Percentiles rank a stretch among this genome's conserved stretches.
These are phyloP conservation scores for Ammopiptanthus mongolicus DNA, from an alignment of 306 rosid genomes.

Conservation along the genomic window DNA sequence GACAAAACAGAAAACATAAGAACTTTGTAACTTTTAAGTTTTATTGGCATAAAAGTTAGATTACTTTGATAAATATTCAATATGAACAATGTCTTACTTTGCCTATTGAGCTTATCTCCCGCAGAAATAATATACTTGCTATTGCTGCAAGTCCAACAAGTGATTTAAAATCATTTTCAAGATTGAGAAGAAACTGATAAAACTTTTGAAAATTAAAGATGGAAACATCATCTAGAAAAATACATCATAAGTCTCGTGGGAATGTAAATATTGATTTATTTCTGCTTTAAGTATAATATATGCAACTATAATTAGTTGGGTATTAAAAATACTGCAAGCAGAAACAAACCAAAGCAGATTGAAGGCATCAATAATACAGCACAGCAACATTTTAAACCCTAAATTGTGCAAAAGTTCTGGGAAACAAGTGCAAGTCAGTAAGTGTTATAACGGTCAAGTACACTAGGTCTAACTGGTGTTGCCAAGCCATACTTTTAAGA, in stretches of 20 bases:
- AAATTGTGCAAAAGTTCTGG: not conserved
- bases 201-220: not conserved
- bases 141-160: slow-evolving; percentile 57
- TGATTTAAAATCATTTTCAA: slow-evolving; percentile 13
- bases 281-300: not conserved
- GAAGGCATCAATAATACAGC: not conserved
- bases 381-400: not conserved
- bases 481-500: not conserved
- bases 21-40: slow-evolving; percentile 12
- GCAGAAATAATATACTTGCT: slow-evolving; percentile 58
- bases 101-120: slow-evolving; percentile 42
- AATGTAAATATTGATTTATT: not conserved
- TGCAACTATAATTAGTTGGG: not conserved
- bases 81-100: slow-evolving; percentile 47
- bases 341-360: not conserved
- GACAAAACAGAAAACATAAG: slow-evolving; percentile 26
- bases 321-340: not conserved
- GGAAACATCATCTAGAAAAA: not conserved
- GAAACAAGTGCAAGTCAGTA: slow-evolving; percentile 2
- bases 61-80: not conserved
- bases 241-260: not conserved
- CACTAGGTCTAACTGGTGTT: not conserved
- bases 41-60: not conserved
- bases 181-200: not conserved
- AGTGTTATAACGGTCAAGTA: not conserved